These are phyloP conservation scores for Lachancea meyersii DNA, from an alignment of 805 yeast genomes.

Conservation along the genomic window DNA sequence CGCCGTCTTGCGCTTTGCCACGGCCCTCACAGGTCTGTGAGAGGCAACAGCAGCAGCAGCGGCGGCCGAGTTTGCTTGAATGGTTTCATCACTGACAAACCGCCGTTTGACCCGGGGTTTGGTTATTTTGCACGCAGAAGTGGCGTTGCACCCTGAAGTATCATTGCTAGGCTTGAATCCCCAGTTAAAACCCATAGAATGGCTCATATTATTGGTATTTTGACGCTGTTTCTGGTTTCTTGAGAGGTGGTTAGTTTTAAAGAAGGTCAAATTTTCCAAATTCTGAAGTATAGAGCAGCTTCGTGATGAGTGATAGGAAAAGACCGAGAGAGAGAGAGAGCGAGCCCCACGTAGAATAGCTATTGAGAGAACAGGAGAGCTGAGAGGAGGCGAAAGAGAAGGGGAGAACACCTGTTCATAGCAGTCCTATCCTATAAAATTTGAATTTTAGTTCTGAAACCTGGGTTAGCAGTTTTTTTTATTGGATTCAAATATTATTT, in stretches of 20 bases:
- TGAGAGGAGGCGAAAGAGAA: too few relatives aligned
- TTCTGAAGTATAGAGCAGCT: neutral
- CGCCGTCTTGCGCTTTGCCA: constrained; percentile 7
- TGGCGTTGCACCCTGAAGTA: neutral
- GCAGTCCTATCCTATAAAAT: too few relatives aligned
- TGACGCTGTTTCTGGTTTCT: neutral
- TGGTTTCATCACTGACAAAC: constrained; percentile 8
- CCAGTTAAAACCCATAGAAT: constrained; percentile 17
- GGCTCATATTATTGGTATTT: constrained; percentile 6
- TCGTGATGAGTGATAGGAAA: neutral
- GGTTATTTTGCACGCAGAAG: constrained; percentile 4
- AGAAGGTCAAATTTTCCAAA: neutral
- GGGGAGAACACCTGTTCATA: too few relatives aligned
- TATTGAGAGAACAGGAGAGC: too few relatives aligned
- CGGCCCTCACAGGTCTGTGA: constrained; percentile 1
- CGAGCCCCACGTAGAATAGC: too few relatives aligned
- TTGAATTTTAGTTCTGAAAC: neutral
- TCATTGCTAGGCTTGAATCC: constrained; percentile 14
- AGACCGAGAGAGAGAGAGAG: neutral
- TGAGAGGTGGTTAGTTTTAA: neutral
- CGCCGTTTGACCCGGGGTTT: constrained; percentile 15
- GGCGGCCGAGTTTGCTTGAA: constrained; percentile 2
- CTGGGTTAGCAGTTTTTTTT: neutral
- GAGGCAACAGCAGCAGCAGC: neutral
- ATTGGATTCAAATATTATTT: neutral